phyloP scores from a whole-genome alignment of 2,329 filamentous ascomycete species.

The Elsinoe batatas region DNA sequence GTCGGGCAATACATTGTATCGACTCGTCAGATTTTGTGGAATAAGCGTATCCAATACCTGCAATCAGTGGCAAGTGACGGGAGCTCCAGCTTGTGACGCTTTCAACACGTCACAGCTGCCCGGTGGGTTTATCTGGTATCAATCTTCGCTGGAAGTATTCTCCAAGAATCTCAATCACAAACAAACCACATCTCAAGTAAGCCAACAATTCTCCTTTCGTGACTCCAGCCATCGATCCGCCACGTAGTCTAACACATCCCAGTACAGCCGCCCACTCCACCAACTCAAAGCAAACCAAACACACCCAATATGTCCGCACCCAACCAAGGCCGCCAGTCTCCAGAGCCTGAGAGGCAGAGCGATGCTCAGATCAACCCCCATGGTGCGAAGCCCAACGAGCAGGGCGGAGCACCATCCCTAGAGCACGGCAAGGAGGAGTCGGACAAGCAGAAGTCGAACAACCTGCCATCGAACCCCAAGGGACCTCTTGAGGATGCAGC shows the following conservation, averaged over 20 bases:
- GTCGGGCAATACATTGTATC: too few species aligned
- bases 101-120: too few species aligned
- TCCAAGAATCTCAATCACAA: too few species aligned
- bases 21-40: too few species aligned
- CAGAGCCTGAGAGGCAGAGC: conserved; percentile 58
- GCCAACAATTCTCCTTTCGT: too few species aligned
- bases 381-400: conserved; percentile 49
- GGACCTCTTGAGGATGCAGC: conserved; percentile 52
- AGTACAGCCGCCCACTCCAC: neutral
- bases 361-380: conserved; percentile 53
- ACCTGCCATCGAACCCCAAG: conserved; percentile 56
- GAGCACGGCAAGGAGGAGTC: conserved; percentile 42
- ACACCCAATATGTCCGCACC: conserved; percentile 52
- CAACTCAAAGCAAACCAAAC: neutral
- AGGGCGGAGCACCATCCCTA: conserved; percentile 31
- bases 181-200: too few species aligned
- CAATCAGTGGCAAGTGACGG: too few species aligned
- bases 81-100: too few species aligned
- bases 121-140: too few species aligned
- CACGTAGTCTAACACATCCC: neutral
- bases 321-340: conserved; percentile 64
- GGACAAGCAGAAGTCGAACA: conserved; percentile 43
- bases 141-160: too few species aligned
- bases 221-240: too few species aligned
- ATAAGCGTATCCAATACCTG: too few species aligned